Base-by-base conservation (phyloP, 2,329 filamentous ascomycete genomes). In the Phialocephala subalpina region DNA sequence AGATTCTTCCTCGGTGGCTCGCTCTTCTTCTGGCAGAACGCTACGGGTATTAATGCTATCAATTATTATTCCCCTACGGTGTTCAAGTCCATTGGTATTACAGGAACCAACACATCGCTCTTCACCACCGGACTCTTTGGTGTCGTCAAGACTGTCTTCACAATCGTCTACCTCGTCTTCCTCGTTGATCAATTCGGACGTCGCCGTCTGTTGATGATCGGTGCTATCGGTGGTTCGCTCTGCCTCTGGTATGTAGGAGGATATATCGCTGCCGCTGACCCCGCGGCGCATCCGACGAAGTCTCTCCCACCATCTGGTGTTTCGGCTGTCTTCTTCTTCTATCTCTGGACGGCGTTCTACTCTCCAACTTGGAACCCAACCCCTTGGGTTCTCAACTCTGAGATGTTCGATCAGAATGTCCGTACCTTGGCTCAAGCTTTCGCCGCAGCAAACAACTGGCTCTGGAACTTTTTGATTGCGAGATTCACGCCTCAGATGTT, bases 1-100 rank as follows among this genome's bases (percentile, higher is more conserved):
- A 56, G 64, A 29, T 66, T 66, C 60, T 66, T 66, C 76, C 83
- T 94, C 12, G 92, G 92, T 56, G 86, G 86, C 63, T 86, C 92
- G 73, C 83, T 95, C 22, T 94, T 94, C 82, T 81, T 94, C 61
- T 93, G 89, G 84, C 92, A 95, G 78, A 95, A 95, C 72, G 89
- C 89, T 58, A 84, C 64, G 14, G 64, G 64, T 58, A 66, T 66
- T 29, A 66, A 66, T 71, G 90, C 91, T 22, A 90, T 92, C 80
- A 93, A 93, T 81, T 93, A 93, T 79, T 92, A 90, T 78, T 84
- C 82, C 0, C 90, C 90, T 0, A 90, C 86, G 0, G 86, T 93
- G 11, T 92, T 93, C 82, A 84, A 82, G 67, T 84, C 82, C 6
- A 86, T 90, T 53, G 87, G 87, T 25, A 80, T 90, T 45, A 79